These are phyloP conservation scores for Danielia oregonensis DNA, from an alignment of 805 yeast genomes.

Conservation along the genomic window DNA sequence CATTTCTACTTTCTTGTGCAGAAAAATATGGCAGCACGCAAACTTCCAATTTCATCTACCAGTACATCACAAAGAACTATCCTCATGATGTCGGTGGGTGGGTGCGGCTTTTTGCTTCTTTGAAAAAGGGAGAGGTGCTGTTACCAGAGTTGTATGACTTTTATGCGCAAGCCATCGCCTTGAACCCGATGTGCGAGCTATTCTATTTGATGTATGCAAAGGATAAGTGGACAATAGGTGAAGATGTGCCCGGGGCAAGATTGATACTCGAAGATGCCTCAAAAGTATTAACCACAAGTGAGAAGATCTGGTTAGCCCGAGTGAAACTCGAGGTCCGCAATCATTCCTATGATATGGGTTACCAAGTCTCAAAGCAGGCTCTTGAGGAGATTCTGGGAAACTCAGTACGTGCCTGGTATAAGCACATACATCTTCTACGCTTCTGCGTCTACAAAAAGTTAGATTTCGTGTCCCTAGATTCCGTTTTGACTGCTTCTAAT, in stretches of 20 bases:
- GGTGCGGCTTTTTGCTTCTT: slow-evolving; percentile 40
- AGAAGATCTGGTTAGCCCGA: slow-evolving; percentile 68
- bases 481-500: slow-evolving; percentile 29
- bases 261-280: slow-evolving; percentile 49
- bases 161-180: slow-evolving; percentile 51
- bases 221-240: slow-evolving; percentile 52
- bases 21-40: slow-evolving; percentile 21
- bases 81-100: slow-evolving; percentile 50
- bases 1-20: slow-evolving; percentile 28
- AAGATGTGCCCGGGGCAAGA: slow-evolving; percentile 51
- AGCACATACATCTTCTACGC: slow-evolving; percentile 52
- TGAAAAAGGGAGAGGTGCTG: slow-evolving; percentile 20
- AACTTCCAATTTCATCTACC: slow-evolving; percentile 47
- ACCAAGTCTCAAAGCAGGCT: slow-evolving; percentile 22
- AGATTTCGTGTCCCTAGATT: slow-evolving; percentile 6
- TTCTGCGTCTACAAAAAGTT: slow-evolving; percentile 21
- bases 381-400: slow-evolving; percentile 11
- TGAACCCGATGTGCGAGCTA: slow-evolving; percentile 46
- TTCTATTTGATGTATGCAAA: slow-evolving; percentile 70
- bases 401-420: slow-evolving; percentile 57
- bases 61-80: slow-evolving; percentile 39
- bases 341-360: slow-evolving; percentile 39
- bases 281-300: slow-evolving; percentile 39
- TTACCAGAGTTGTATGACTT: slow-evolving; percentile 20
- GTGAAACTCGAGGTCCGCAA: slow-evolving; percentile 56